Percentiles rank a stretch among this genome's conserved stretches.
These are phyloP conservation scores for Calonectria naviculata DNA, from an alignment of 2,329 filamentous ascomycete species.

Conservation along the genomic window DNA sequence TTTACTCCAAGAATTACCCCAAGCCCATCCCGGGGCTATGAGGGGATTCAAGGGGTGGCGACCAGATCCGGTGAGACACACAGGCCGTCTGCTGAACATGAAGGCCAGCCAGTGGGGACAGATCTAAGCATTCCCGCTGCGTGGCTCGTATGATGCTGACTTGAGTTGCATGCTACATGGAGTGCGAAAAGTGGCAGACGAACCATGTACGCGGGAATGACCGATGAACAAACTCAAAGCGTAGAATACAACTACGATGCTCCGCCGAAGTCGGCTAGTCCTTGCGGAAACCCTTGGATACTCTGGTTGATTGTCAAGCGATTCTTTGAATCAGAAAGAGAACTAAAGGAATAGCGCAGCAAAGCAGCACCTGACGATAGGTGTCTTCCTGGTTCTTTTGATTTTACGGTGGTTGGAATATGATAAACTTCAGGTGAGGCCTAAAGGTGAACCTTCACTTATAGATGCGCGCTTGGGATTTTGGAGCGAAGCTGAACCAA, in stretches of 20 bases:
- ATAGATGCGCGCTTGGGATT: too few relatives aligned
- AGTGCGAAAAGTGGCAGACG: too few relatives aligned
- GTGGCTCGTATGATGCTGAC: background rate
- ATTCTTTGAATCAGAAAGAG: background rate
- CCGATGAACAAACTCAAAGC: background rate
- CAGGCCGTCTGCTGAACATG: background rate
- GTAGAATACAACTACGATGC: background rate
- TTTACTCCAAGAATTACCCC: background rate
- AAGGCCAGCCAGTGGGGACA: background rate
- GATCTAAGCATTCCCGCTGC: background rate
- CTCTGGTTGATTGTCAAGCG: background rate
- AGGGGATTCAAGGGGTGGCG: background rate
- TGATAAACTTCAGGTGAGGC: background rate
- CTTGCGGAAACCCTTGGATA: background rate
- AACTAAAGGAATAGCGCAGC: background rate
- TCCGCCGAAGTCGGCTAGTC: background rate
- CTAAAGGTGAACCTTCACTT: too few relatives aligned
- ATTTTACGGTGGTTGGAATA: background rate
- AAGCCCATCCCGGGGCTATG: background rate
- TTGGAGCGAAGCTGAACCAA: background rate
- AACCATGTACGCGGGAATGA: background rate
- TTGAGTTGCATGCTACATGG: background rate
- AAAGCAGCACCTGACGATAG: background rate
- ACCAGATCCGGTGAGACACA: background rate
- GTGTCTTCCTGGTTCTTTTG: background rate